phyloP scores from a whole-genome alignment of 2,329 filamentous ascomycete genomes.

The Pseudogymnoascus sp. region DNA sequence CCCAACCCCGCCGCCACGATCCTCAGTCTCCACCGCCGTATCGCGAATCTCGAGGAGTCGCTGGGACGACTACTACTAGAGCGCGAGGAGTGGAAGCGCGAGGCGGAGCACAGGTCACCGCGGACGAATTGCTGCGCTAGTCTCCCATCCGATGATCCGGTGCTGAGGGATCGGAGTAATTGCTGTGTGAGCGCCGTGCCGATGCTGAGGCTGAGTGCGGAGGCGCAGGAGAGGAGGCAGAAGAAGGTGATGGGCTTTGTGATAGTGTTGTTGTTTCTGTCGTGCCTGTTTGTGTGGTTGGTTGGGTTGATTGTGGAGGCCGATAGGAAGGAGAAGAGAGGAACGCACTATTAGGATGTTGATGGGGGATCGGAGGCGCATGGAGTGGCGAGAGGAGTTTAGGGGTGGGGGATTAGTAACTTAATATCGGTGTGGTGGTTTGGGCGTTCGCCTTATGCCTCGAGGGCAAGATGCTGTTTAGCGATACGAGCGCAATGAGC shows the following conservation, averaged over 20 bases:
- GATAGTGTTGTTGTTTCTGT: not conserved
- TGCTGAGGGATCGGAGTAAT: not conserved
- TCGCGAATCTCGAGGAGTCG: not conserved
- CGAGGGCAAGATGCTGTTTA: not conserved
- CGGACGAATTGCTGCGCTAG: not conserved
- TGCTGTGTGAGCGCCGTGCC: not conserved
- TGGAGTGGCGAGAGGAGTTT: not conserved
- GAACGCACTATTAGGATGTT: too few species aligned
- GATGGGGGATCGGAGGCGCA: not conserved
- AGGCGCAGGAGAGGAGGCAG: constrained; percentile 1
- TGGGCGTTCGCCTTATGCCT: not conserved
- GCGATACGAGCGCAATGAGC: not conserved
- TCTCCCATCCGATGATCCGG: not conserved
- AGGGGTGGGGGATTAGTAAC: not conserved
- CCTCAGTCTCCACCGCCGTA: not conserved
- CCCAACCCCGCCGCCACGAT: not conserved
- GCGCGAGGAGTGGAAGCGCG: not conserved
- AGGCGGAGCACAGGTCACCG: not conserved
- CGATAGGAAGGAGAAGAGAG: not conserved
- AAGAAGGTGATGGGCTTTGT: not conserved
- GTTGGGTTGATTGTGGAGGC: not conserved
- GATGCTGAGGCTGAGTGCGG: not conserved
- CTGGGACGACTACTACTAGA: not conserved
- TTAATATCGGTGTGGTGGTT: not conserved
- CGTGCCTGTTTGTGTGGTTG: constrained; percentile 3